phyloP scores from a whole-genome alignment of 176 grass and related monocot species.

The maize (Zea mays) region DNA sequence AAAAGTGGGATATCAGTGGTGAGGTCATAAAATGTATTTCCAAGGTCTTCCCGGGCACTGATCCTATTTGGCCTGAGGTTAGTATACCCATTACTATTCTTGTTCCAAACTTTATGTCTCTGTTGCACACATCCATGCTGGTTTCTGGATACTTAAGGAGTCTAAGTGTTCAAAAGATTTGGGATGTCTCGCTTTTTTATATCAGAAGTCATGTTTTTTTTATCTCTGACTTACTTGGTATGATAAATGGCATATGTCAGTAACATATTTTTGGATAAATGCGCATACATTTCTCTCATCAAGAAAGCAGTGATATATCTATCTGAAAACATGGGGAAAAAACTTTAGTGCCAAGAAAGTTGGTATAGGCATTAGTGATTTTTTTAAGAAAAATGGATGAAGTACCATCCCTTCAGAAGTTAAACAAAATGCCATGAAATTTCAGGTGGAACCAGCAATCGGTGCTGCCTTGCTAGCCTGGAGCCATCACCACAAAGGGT shows the following conservation, averaged over 20 bases:
- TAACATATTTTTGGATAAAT: conserved; percentile 3
- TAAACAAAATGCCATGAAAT: conserved; percentile 21
- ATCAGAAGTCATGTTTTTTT: not conserved
- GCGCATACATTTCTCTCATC: not conserved
- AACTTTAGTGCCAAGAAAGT: not conserved
- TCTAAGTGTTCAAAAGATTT: not conserved
- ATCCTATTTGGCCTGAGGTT: conserved; percentile 80
- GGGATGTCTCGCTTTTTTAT: conserved; percentile 14
- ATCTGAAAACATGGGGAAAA: not conserved
- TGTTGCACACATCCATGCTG: not conserved
- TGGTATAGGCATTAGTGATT: not conserved
- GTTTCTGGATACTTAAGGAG: not conserved
- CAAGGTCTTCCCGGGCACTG: conserved; percentile 65
- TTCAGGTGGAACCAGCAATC: conserved; percentile 85
- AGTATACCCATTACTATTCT: conserved; percentile 22
- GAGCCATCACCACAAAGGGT: conserved; percentile 47
- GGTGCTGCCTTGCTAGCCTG: conserved; percentile 84
- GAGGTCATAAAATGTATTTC: conserved; percentile 85
- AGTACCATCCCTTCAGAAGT: not conserved
- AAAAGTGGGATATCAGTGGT: conserved; percentile 81
- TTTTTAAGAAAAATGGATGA: not conserved
- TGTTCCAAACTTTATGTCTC: conserved; percentile 28
- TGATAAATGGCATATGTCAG: conserved; percentile 1
- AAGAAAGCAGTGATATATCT: not conserved
- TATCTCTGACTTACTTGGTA: not conserved